phyloP scores from a whole-genome alignment of 1,284 basidiomycete genomes.

The Leccinum holopus region DNA sequence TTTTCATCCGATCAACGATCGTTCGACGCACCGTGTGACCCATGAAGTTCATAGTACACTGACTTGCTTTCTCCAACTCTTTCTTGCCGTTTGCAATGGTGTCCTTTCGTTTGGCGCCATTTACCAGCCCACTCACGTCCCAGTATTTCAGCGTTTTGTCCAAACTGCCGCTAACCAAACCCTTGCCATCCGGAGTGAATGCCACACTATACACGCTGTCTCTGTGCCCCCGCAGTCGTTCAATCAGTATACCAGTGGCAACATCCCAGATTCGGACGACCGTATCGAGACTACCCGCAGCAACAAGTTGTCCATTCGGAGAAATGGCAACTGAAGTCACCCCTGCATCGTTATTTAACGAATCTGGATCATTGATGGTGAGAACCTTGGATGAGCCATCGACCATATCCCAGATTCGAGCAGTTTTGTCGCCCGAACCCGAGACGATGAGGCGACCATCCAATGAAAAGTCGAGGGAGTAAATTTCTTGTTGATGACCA shows the following conservation, averaged over 20 bases:
- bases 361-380: slow-evolving; percentile 58
- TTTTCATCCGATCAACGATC: neutral
- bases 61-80: slow-evolving; percentile 37
- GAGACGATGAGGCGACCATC: slow-evolving; percentile 86
- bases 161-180: slow-evolving; percentile 78
- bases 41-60: slow-evolving; percentile 75
- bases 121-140: slow-evolving; percentile 63
- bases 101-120: slow-evolving; percentile 41
- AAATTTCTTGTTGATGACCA: slow-evolving; percentile 90
- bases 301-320: slow-evolving; percentile 78
- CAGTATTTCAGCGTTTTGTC: slow-evolving; percentile 89
- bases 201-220: slow-evolving; percentile 86
- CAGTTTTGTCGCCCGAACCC: slow-evolving; percentile 87
- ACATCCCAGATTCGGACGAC: slow-evolving; percentile 89
- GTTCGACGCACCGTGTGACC: slow-evolving; percentile 73
- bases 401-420: slow-evolving; percentile 85
- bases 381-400: slow-evolving; percentile 58
- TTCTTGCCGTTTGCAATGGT: slow-evolving; percentile 38
- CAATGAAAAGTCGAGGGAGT: slow-evolving; percentile 83
- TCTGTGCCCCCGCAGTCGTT: slow-evolving; percentile 76
- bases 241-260: slow-evolving; percentile 66
- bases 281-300: slow-evolving; percentile 82
- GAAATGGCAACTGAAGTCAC: slow-evolving; percentile 82
- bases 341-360: slow-evolving; percentile 64
- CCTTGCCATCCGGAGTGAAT: slow-evolving; percentile 84